These are phyloP conservation scores for Xylariaceae sp. DNA, from an alignment of 2,329 filamentous ascomycete species.

Conservation along the genomic window DNA sequence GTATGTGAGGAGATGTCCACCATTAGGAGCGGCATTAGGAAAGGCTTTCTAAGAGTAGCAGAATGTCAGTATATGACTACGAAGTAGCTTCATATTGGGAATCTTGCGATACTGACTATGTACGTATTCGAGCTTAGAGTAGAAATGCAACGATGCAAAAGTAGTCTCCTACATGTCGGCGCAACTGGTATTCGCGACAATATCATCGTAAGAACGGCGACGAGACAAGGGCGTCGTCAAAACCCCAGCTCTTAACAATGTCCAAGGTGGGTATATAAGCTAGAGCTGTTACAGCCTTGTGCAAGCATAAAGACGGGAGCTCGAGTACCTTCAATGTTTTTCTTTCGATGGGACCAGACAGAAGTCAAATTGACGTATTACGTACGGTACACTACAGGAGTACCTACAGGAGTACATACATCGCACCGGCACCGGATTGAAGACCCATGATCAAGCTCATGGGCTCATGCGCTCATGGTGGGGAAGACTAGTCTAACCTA, in stretches of 20 bases:
- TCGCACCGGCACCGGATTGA: neutral
- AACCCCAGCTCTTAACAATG: constrained; percentile 1
- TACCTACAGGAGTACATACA: neutral
- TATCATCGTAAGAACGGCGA: constrained; percentile 41
- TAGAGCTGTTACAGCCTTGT: too few relatives aligned
- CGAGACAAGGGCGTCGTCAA: neutral
- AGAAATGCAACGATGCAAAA: constrained; percentile 47
- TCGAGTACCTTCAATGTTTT: too few relatives aligned
- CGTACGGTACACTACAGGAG: neutral
- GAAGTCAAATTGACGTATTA: constrained; percentile 3
- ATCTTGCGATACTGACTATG: constrained; percentile 54
- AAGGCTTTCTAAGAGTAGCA: constrained; percentile 60
- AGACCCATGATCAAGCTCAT: neutral
- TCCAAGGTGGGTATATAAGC: neutral
- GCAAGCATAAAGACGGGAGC: too few relatives aligned
- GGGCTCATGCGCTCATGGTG: neutral
- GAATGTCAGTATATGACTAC: constrained; percentile 21
- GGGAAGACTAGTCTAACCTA: neutral
- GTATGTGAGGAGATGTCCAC: constrained; percentile 63
- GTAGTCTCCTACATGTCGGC: constrained; percentile 32
- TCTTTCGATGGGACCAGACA: too few relatives aligned
- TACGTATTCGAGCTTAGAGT: constrained; percentile 58
- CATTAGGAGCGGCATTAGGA: constrained; percentile 52
- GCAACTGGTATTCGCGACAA: constrained; percentile 38
- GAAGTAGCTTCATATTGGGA: neutral